These are phyloP conservation scores for Candida qinlingensis DNA, from an alignment of 805 yeast genomes.

Conservation along the genomic window DNA sequence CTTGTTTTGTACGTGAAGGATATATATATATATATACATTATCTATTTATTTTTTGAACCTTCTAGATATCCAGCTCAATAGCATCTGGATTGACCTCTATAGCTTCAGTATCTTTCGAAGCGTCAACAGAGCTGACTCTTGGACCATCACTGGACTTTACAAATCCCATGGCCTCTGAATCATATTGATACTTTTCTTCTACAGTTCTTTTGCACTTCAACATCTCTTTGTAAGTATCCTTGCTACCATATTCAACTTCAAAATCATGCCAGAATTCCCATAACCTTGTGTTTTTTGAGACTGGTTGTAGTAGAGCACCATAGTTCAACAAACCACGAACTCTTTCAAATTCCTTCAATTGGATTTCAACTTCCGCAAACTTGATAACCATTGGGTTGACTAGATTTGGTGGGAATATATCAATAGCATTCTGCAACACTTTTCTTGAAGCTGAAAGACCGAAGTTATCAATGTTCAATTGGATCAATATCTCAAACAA, in stretches of 20 bases:
- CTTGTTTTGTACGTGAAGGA: too few relatives aligned
- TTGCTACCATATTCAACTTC: conserved; percentile 72
- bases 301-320: conserved; percentile 42
- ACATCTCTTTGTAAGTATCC: conserved; percentile 67
- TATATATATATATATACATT: too few relatives aligned
- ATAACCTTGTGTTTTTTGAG: conserved; percentile 31
- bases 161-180: conserved; percentile 41
- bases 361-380: conserved; percentile 55
- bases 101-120: conserved; percentile 4
- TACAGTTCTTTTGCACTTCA: conserved; percentile 47
- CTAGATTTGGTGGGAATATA: conserved; percentile 36
- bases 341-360: conserved; percentile 51
- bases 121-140: conserved; percentile 26
- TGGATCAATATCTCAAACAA: conserved; percentile 40
- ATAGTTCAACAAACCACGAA: conserved; percentile 55
- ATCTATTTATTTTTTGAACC: conserved; percentile 14
- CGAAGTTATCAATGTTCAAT: conserved; percentile 35
- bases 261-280: conserved; percentile 71
- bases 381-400: conserved; percentile 40
- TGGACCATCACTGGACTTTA: conserved; percentile 36
- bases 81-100: conserved; percentile 46
- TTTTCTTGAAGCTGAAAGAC: conserved; percentile 38
- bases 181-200: conserved; percentile 28
- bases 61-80: conserved; percentile 44
- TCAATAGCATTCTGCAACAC: conserved; percentile 50